Percentiles rank a stretch among this genome's conserved stretches.
Evolutionary conservation across 2,329 filamentous ascomycete genomes (phyloP).

Genomic region (Drechslerella coelobrocha): DNA sequence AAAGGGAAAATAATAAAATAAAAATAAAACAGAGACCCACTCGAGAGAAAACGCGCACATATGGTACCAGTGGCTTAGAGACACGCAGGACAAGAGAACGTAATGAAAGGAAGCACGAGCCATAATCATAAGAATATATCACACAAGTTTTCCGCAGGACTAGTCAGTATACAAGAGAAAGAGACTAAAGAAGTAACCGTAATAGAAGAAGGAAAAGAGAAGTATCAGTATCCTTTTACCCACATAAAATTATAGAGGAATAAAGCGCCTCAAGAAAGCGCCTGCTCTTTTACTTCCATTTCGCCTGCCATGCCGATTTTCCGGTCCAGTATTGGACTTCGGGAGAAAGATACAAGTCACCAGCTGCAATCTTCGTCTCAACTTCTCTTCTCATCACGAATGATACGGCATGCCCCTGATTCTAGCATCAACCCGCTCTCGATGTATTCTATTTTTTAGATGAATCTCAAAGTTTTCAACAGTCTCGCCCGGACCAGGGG

Average conservation of each 20-base stretch:
- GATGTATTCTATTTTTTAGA: conserved; percentile 81
- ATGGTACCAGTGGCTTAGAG: conserved; percentile 1
- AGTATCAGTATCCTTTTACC: not conserved
- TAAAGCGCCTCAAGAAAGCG: no score
- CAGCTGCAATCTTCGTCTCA: not conserved
- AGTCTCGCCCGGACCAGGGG: conserved; percentile 81
- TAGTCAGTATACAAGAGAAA: conserved; percentile 1
- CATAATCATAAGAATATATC: conserved; percentile 1
- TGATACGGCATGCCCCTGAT: conserved; percentile 46
- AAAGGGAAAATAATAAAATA: conserved; percentile 12
- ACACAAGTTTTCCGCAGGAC: not conserved
- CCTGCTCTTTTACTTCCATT: no score
- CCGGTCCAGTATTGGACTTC: not conserved
- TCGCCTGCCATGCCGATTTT: no score
- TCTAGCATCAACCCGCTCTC: conserved; percentile 69
- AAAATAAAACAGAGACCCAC: conserved; percentile 10
- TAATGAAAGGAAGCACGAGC: conserved; percentile 1
- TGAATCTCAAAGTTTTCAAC: conserved; percentile 93
- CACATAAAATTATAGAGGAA: not conserved
- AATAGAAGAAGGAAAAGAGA: not conserved
- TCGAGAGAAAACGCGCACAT: conserved; percentile 9
- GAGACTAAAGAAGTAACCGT: not conserved
- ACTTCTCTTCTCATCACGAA: conserved; percentile 14
- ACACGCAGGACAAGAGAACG: not conserved
- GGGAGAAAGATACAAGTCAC: conserved; percentile 1